Conservation (phyloP, 768 basidiomycete genomes). For the Leccinum truebloodii region DNA sequence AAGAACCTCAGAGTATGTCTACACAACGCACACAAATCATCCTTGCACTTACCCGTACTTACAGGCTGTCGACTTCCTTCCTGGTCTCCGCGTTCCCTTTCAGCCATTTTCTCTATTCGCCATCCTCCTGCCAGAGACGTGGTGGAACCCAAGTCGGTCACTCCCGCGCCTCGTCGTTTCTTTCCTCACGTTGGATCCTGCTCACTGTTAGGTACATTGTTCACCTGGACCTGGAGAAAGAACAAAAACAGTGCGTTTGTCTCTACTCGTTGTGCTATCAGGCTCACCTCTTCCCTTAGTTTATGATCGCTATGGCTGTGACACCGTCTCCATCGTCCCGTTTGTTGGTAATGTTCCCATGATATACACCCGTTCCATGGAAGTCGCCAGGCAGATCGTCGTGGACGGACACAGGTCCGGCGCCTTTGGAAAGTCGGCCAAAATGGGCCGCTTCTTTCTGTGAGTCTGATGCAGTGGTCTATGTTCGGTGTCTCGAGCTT, state of each 20-base stretch:
- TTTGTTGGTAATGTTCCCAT: conserved; percentile 21
- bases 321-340: conserved; percentile 25
- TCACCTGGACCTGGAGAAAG: conserved; percentile 28
- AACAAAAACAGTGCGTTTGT: conserved; percentile 14
- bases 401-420: conserved; percentile 18
- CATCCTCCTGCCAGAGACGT: conserved; percentile 17
- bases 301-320: conserved; percentile 17
- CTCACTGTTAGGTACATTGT: conserved; percentile 11
- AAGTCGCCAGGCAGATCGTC: conserved; percentile 23
- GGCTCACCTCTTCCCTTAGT: conserved; percentile 11
- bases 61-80: conserved; percentile 20
- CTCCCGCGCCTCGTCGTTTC: neutral
- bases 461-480: conserved; percentile 10
- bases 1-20: conserved; percentile 18
- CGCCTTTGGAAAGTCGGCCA: conserved; percentile 19
- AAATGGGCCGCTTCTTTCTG: conserved; percentile 14
- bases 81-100: conserved; percentile 24
- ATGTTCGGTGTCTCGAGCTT: neutral
- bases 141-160: conserved; percentile 22
- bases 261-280: neutral
- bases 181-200: neutral
- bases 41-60: neutral
- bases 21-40: neutral
- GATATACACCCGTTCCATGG: conserved; percentile 25
- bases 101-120: conserved; percentile 10